phyloP scores from a whole-genome alignment of 345 rosid genomes.

The Salix koriyanagi region DNA sequence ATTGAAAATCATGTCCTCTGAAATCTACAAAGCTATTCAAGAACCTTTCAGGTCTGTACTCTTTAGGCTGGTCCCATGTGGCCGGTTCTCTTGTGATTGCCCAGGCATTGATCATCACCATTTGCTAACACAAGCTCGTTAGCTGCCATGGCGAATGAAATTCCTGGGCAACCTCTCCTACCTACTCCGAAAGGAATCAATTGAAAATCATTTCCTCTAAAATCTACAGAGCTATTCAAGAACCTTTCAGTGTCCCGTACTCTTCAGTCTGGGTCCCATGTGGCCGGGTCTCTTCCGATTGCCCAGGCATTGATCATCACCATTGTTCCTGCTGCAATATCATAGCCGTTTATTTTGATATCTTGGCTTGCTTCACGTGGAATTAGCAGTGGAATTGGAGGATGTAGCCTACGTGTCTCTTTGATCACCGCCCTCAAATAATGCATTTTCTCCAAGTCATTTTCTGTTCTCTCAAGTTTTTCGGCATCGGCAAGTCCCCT shows the following conservation, averaged over 20 bases:
- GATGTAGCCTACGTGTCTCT: slow-evolving; percentile 36
- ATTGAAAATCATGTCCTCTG: no score
- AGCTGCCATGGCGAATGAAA: slow-evolving; percentile 7
- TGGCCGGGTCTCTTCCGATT: slow-evolving; percentile 33
- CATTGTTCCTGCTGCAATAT: slow-evolving; percentile 25
- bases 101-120: no score
- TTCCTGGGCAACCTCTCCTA: slow-evolving; percentile 38
- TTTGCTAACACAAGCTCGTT: slow-evolving; percentile 7
- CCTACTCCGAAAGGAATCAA: slow-evolving; percentile 41
- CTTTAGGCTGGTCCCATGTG: no score
- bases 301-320: slow-evolving; percentile 27
- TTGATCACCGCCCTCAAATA: slow-evolving; percentile 39
- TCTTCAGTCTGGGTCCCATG: slow-evolving; percentile 27
- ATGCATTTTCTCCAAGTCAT: slow-evolving; percentile 13
- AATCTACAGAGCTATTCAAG: slow-evolving; percentile 22
- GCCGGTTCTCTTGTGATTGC: no score
- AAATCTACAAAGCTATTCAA: no score
- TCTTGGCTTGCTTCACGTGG: slow-evolving; percentile 26
- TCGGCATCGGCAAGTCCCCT: neutral
- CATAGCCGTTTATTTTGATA: slow-evolving; percentile 23
- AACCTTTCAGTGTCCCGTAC: slow-evolving; percentile 40
- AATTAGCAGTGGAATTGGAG: slow-evolving; percentile 37
- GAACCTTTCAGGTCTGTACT: no score
- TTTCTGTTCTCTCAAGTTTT: neutral
- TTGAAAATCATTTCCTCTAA: slow-evolving; percentile 31